phyloP scores from a whole-genome alignment of 2,329 filamentous ascomycete genomes.

The Neobulgaria alba region DNA sequence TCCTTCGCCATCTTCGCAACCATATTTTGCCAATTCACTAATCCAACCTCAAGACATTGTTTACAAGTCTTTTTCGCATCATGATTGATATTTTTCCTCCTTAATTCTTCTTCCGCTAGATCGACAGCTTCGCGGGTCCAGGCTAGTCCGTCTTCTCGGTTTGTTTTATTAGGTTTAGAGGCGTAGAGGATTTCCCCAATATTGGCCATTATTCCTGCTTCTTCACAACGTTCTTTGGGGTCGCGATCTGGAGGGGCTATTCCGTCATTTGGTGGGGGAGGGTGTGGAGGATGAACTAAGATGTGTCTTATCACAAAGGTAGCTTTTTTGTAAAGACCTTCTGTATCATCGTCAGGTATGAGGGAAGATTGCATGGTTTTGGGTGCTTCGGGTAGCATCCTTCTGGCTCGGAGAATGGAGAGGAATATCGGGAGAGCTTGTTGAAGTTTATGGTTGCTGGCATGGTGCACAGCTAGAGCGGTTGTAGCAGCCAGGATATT shows the following conservation, averaged over 20 bases:
- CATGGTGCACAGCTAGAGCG: conserved; percentile 69
- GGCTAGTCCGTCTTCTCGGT: conserved; percentile 61
- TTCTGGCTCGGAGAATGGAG: conserved; percentile 72
- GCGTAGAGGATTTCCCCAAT: conserved; percentile 91
- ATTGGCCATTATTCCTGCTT: conserved; percentile 78
- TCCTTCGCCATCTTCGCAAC: conserved; percentile 48
- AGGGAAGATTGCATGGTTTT: conserved; percentile 13
- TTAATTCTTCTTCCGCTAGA: conserved; percentile 62
- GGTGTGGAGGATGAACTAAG: conserved; percentile 53
- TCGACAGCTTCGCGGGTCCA: conserved; percentile 90
- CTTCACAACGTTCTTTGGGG: conserved; percentile 63
- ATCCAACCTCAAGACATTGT: conserved; percentile 66
- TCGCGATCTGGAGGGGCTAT: conserved; percentile 57
- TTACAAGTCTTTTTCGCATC: conserved; percentile 54
- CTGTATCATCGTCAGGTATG: conserved; percentile 12
- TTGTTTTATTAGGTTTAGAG: conserved; percentile 34
- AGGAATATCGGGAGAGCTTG: conserved; percentile 75
- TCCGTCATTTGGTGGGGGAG: conserved; percentile 61
- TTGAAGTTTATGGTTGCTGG: conserved; percentile 56
- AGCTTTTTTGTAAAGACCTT: conserved; percentile 20
- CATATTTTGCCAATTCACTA: conserved; percentile 81
- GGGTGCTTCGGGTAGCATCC: conserved; percentile 41
- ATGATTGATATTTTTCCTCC: conserved; percentile 25
- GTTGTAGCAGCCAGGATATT: conserved; percentile 73
- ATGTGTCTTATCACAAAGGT: conserved; percentile 24